Evolutionary conservation across 192 early-diverging fungal species (phyloP), one percentile per base, ranked within the genome.

Genomic region (Dimargaris verticillata): DNA sequence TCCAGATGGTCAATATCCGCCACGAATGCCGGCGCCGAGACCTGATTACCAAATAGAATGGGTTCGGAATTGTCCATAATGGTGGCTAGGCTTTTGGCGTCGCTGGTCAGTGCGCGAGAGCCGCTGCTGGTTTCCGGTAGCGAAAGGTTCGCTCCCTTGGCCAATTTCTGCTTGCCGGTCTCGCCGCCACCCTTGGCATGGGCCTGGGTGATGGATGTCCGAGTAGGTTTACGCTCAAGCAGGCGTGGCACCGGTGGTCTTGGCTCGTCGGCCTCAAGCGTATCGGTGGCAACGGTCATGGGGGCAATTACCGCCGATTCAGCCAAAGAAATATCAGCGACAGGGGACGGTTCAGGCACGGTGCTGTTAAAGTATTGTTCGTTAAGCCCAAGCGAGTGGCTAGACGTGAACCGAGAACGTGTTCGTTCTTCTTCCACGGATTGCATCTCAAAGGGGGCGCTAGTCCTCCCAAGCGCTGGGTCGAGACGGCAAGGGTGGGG

Each of bases 1-100:
- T 55, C 53, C 53, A 55, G 53, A 24, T 55, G 53, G 12, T 10
- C 6, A 7, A 55, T 13, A 14, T 13, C 13, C 33, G 6, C 25
- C 5, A 4, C n/a, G 33, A 55, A 55, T n/a, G 53, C 10, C 6
- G 12, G 11, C 9, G 22, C 10, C 12, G 53, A 13, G 7, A 24
- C 5, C 6, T 28, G 5, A 10, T 4, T 28, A 10, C 14, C 7
- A 14, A 55, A 24, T 5, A 28, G 22, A 28, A 55, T 55, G 33
- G 53, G 53, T 28, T 55, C 53, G 9, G 53, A 55, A 41, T 55
- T 55, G 26, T 55, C 53, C 53, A 55, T 38, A 28, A 55, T 28
- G 22, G 53, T 55, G 4, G 29, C 26, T 7, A 55, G 13, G 28
- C 29, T 55, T 9, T 28, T 20, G 4, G 53, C 53, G 28, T 28